Conservation (phyloP, 176 grass and related monocot genomes). For the Poa annua region DNA sequence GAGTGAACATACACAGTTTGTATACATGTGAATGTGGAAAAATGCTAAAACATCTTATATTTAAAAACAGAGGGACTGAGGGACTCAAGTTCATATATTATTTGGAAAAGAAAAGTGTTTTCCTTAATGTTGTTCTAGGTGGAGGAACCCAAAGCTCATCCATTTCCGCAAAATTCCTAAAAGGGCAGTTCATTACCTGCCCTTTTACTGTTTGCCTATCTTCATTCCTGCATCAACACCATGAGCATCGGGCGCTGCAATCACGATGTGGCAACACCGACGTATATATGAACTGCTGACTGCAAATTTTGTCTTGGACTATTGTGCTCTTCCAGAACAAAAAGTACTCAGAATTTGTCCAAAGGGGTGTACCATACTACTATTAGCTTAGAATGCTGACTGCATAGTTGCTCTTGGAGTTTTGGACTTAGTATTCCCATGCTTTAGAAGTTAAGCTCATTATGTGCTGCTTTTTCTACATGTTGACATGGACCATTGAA, state of each 20-base stretch:
- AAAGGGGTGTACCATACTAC: slow-evolving; percentile 43
- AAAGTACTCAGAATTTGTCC: slow-evolving; percentile 35
- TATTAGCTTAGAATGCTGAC: slow-evolving; percentile 50
- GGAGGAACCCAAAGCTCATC: not conserved
- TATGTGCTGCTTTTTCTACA: slow-evolving; percentile 12
- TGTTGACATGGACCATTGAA: slow-evolving; percentile 10
- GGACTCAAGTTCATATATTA: not conserved
- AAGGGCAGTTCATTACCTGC: not conserved
- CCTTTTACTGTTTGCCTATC: slow-evolving; percentile 10
- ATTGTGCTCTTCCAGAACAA: slow-evolving; percentile 22
- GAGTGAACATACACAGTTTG: too few species aligned
- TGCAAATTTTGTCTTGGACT: slow-evolving; percentile 21
- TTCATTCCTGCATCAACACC: slow-evolving; percentile 21
- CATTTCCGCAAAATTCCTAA: not conserved
- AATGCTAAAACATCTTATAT: too few species aligned
- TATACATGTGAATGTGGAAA: too few species aligned
- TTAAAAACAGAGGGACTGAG: too few species aligned
- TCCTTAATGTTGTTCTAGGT: not conserved
- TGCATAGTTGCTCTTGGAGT: not conserved
- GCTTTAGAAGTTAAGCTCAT: slow-evolving; percentile 38
- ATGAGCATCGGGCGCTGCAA: slow-evolving; percentile 2
- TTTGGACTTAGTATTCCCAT: slow-evolving; percentile 28
- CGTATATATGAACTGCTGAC: slow-evolving; percentile 33
- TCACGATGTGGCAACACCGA: not conserved
- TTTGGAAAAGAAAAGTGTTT: not conserved